A percentile compares a stretch with the other conserved stretches of the same genome.
phyloP scores from a whole-genome alignment of 768 basidiomycete species.

The Trametes sanguinea region DNA sequence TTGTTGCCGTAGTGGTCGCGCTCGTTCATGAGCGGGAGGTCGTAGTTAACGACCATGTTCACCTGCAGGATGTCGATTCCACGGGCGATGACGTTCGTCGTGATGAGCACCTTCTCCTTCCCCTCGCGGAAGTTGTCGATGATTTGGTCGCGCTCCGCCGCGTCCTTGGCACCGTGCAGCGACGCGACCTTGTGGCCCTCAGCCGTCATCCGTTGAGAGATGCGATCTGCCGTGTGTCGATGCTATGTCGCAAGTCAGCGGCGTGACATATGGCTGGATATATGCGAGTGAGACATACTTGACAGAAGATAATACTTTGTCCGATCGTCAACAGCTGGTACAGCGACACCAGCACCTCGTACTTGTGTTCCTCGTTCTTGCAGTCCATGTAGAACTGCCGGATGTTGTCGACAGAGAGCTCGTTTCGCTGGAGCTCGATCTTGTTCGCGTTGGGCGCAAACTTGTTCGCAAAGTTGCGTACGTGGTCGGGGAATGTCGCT shows the following conservation, averaged over 20 bases:
- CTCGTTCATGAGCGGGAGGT: constrained; percentile 85
- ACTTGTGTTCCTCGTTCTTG: constrained; percentile 87
- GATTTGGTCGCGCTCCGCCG: constrained; percentile 83
- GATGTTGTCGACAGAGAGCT: constrained; percentile 91
- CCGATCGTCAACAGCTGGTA: constrained; percentile 93
- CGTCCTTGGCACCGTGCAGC: constrained; percentile 92
- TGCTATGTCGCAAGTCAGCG: constrained; percentile 47
- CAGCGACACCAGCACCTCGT: constrained; percentile 88
- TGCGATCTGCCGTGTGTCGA: constrained; percentile 90
- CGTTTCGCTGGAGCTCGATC: constrained; percentile 92
- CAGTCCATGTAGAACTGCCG: constrained; percentile 99
- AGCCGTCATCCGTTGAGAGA: constrained; percentile 84
- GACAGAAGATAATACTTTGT: constrained; percentile 98
- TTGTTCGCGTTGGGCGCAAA: constrained; percentile 96
- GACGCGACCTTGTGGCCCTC: constrained; percentile 98
- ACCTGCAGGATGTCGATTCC: constrained; percentile 99
- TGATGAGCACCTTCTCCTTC: constrained; percentile 95
- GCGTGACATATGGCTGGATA: not conserved
- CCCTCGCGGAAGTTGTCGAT: constrained; percentile 97
- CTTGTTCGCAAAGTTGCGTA: constrained; percentile 86
- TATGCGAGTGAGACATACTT: constrained; percentile 50
- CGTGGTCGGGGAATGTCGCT: constrained; percentile 95
- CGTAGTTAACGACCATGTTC: constrained; percentile 99
- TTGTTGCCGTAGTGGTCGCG: constrained; percentile 46
- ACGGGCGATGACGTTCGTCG: constrained; percentile 97